Conservation (phyloP, 192 early-diverging fungal genomes). For the Coemansia sp. region DNA sequence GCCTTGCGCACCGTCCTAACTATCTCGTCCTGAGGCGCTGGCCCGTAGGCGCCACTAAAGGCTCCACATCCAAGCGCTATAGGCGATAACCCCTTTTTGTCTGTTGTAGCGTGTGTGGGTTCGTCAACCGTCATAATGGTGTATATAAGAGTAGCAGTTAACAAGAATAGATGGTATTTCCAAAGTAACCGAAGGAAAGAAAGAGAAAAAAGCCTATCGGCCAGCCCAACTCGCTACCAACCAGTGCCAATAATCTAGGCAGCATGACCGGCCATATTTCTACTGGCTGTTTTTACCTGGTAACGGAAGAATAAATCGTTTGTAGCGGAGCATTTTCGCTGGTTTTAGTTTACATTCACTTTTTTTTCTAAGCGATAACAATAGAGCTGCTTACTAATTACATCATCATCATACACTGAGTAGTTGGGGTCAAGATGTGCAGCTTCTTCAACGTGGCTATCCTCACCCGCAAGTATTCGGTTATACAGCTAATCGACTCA, state of each 20-base stretch:
- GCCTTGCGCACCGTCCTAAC: conserved; percentile 23
- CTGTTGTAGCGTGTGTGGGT: neutral
- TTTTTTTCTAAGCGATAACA: too few species aligned
- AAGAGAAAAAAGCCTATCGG: neutral
- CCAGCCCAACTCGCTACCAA: neutral
- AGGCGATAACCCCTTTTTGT: neutral
- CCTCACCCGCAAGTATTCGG: neutral
- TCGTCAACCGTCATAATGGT: neutral
- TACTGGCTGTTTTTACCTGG: neutral
- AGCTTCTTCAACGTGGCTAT: neutral
- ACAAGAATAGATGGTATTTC: neutral
- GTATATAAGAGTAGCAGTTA: neutral
- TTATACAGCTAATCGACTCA: neutral
- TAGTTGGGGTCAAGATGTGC: neutral
- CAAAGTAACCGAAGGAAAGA: neutral
- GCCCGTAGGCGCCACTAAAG: conserved; percentile 48
- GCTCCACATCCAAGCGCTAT: conserved; percentile 43
- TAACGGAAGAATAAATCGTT: too few species aligned
- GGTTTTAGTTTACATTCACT: too few species aligned
- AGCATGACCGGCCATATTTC: neutral
- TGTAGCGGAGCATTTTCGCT: too few species aligned
- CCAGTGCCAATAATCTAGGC: neutral
- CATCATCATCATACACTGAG: neutral
- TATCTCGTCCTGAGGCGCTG: conserved; percentile 7
- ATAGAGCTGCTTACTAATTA: neutral